Conservation (phyloP, 2,329 filamentous ascomycete genomes). For the Cladosporium velox region DNA sequence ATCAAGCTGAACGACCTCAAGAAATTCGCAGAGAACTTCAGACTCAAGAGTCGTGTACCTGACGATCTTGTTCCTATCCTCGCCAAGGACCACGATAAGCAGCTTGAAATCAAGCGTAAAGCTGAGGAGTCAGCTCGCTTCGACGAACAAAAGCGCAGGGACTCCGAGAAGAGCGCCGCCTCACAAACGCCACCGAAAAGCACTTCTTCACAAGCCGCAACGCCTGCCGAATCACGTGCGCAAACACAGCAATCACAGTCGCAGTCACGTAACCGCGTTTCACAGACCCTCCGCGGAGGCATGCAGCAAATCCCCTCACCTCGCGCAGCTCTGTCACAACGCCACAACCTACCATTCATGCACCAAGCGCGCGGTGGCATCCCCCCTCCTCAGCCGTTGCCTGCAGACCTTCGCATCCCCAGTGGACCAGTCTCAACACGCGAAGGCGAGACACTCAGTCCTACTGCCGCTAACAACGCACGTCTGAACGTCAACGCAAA, state of each 20-base stretch:
- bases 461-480: slow-evolving; percentile 38
- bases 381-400: slow-evolving; percentile 53
- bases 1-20: slow-evolving; percentile 91
- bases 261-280: slow-evolving; percentile 17
- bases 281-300: slow-evolving; percentile 18
- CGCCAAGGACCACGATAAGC: slow-evolving; percentile 93
- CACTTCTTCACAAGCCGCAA: slow-evolving; percentile 14
- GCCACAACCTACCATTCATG: slow-evolving; percentile 23
- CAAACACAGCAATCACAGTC: slow-evolving; percentile 15
- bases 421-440: slow-evolving; percentile 40
- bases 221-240: slow-evolving; percentile 16
- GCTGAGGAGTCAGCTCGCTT: slow-evolving; percentile 73
- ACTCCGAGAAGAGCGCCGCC: slow-evolving; percentile 30
- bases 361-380: slow-evolving; percentile 21
- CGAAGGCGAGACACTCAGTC: slow-evolving; percentile 45
- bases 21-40: slow-evolving; percentile 93
- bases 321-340: slow-evolving; percentile 25
- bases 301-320: slow-evolving; percentile 24
- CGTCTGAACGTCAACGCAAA: slow-evolving; percentile 64
- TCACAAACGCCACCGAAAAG: slow-evolving; percentile 26
- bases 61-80: slow-evolving; percentile 91
- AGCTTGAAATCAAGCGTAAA: slow-evolving; percentile 88
- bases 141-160: slow-evolving; percentile 50
- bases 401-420: slow-evolving; percentile 69
- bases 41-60: slow-evolving; percentile 88